Conservation (phyloP, 805 yeast species). For the Sugiyamaella smithiae region DNA sequence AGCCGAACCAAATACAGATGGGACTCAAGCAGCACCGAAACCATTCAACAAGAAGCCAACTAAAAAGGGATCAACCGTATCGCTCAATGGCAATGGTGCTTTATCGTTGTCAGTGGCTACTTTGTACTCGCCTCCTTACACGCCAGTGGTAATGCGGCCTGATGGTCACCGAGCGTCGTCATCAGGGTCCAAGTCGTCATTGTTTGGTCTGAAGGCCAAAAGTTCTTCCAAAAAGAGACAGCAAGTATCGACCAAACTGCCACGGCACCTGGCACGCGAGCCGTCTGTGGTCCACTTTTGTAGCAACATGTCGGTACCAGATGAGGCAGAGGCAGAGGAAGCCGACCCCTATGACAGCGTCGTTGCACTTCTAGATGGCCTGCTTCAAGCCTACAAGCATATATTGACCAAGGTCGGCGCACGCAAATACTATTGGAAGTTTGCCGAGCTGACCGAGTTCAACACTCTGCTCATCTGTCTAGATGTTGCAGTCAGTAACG, state of each 20-base stretch:
- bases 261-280: constrained; percentile 3
- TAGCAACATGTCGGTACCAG: neutral
- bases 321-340: neutral
- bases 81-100: neutral
- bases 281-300: neutral
- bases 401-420: neutral
- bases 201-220: neutral
- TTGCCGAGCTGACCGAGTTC: neutral
- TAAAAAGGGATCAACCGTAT: neutral
- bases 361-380: neutral
- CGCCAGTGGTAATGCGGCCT: neutral
- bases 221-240: neutral
- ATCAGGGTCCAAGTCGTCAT: neutral
- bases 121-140: neutral
- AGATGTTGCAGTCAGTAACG: neutral
- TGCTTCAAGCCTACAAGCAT: neutral
- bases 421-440: constrained; percentile 3
- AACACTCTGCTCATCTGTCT: neutral
- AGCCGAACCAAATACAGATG: neutral
- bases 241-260: neutral
- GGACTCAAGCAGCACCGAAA: neutral
- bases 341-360: constrained; percentile 7
- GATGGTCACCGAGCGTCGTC: neutral
- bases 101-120: neutral
- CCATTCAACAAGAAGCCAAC: neutral